Evolutionary conservation across 805 yeast species (phyloP).

Genomic region (Starmerella bombicola): DNA sequence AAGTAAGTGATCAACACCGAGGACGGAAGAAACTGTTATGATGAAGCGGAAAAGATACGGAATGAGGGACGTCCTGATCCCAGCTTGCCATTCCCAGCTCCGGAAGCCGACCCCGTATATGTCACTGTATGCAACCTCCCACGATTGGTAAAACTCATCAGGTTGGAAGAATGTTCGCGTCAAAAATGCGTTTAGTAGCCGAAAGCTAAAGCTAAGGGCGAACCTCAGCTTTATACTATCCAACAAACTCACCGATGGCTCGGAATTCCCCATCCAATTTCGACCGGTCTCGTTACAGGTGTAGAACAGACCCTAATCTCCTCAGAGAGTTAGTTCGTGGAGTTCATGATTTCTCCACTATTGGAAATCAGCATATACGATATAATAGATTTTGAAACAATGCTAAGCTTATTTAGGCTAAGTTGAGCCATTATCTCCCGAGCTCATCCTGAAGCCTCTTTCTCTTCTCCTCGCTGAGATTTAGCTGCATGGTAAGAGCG

Average conservation of each 20-base stretch:
- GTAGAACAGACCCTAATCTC: too few species aligned
- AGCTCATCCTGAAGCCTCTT: constrained; percentile 17
- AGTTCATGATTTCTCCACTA: too few species aligned
- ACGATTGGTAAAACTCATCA: constrained; percentile 85
- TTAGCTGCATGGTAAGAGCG: constrained; percentile 46
- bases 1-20: constrained; percentile 28
- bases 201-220: constrained; percentile 16
- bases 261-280: not conserved
- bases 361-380: too few species aligned
- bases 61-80: constrained; percentile 64
- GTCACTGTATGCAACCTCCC: constrained; percentile 77
- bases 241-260: not conserved
- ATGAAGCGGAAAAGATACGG: constrained; percentile 56
- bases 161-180: constrained; percentile 80
- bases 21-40: constrained; percentile 28
- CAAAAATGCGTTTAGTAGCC: constrained; percentile 52
- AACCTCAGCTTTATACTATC: constrained; percentile 2
- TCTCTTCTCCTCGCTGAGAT: constrained; percentile 31
- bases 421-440: constrained; percentile 16
- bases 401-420: too few species aligned
- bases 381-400: too few species aligned
- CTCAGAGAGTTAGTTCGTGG: too few species aligned
- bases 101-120: constrained; percentile 69
- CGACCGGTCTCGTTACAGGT: too few species aligned
- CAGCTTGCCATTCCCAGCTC: constrained; percentile 90